Evolutionary conservation across 164 flowering plant species (phyloP).

Genomic region (Buxus sempervirens): DNA sequence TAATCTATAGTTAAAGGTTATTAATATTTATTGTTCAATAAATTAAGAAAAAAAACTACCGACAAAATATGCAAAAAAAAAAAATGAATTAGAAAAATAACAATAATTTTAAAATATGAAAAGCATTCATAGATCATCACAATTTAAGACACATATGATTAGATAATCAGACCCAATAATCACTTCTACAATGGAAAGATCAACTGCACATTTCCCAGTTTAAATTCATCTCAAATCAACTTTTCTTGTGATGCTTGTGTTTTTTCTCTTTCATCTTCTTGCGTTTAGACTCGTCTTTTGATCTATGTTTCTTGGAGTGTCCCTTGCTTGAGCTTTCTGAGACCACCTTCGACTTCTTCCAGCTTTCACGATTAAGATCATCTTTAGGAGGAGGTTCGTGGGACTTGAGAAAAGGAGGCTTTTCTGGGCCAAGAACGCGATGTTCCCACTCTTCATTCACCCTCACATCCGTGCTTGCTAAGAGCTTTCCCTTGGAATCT

Average conservation of each 20-base stretch:
- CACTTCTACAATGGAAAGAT: no score
- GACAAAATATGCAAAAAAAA: no score
- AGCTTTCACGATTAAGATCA: slow-evolving; percentile 17
- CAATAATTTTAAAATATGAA: no score
- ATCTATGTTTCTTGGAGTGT: slow-evolving; percentile 38
- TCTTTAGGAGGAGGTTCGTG: slow-evolving; percentile 35
- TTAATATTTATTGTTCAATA: no score
- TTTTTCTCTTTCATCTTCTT: slow-evolving; percentile 35
- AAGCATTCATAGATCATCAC: no score
- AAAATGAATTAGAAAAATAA: no score
- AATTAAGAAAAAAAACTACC: no score
- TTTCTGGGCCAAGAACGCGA: slow-evolving; percentile 62
- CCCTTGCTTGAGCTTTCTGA: slow-evolving; percentile 32
- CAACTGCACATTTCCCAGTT: no score
- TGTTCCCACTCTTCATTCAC: slow-evolving; percentile 29
- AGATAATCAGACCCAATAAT: no score
- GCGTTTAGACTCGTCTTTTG: slow-evolving; percentile 34
- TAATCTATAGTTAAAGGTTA: no score
- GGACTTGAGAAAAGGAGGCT: slow-evolving; percentile 34
- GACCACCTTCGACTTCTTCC: slow-evolving; percentile 26
- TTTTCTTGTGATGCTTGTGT: slow-evolving; percentile 20
- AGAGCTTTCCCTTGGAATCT: slow-evolving; percentile 22
- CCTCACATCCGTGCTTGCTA: slow-evolving; percentile 20
- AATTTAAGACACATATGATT: no score
- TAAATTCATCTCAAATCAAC: background rate